Percentiles rank a stretch among this genome's conserved stretches.
phyloP scores from a whole-genome alignment of 768 basidiomycete species.

The Paxillus ammoniavirescens region DNA sequence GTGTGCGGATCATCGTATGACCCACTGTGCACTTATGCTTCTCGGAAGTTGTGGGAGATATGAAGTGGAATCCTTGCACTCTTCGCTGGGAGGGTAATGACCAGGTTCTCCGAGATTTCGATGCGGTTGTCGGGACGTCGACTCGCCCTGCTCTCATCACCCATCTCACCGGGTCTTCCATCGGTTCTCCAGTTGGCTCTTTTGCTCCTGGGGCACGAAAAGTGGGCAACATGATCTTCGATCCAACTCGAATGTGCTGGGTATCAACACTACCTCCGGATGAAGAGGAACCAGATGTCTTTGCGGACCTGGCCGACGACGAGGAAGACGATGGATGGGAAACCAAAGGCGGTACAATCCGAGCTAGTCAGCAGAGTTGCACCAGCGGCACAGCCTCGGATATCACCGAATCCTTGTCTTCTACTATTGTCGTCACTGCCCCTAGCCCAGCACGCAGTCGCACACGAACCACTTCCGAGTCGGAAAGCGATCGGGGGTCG shows the following conservation, averaged over 20 bases:
- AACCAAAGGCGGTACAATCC: slow-evolving; percentile 76
- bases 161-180: slow-evolving; percentile 84
- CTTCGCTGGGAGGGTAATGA: slow-evolving; percentile 99
- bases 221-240: slow-evolving; percentile 98
- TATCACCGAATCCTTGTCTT: slow-evolving; percentile 22
- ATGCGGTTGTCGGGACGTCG: slow-evolving; percentile 73
- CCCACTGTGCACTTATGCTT: slow-evolving; percentile 12
- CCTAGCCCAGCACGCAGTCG: slow-evolving; percentile 65
- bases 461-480: slow-evolving; percentile 68
- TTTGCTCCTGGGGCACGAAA: slow-evolving; percentile 78
- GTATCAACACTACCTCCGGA: slow-evolving; percentile 81
- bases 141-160: slow-evolving; percentile 95
- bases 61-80: slow-evolving; percentile 93
- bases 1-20: slow-evolving; percentile 17
- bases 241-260: slow-evolving; percentile 94
- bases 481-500: slow-evolving; percentile 71
- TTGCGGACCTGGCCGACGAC: slow-evolving; percentile 89
- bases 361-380: slow-evolving; percentile 49
- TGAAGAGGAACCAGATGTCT: slow-evolving; percentile 95
- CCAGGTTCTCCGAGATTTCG: slow-evolving; percentile 86
- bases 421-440: slow-evolving; percentile 36
- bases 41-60: slow-evolving; percentile 83
- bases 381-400: slow-evolving; percentile 25
- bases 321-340: slow-evolving; percentile 77
- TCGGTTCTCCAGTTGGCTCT: slow-evolving; percentile 74